These are phyloP conservation scores for Logfia minima DNA, from an alignment of 129 eudicot genomes.

Conservation along the genomic window DNA sequence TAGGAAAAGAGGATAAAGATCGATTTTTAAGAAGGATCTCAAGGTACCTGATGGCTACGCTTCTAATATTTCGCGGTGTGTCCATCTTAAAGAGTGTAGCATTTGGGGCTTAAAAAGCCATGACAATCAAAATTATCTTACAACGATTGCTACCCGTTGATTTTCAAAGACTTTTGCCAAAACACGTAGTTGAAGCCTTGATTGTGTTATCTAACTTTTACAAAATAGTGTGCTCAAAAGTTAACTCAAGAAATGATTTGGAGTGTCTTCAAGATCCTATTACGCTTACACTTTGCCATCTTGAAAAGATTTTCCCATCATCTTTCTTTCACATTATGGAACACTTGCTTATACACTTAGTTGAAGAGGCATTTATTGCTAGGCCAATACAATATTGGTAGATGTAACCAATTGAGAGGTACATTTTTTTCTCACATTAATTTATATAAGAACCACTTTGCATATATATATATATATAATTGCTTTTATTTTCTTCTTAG, in stretches of 20 bases:
- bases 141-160: too few relatives aligned
- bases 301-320: too few relatives aligned
- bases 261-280: too few relatives aligned
- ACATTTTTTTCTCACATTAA: neutral
- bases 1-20: neutral
- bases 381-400: conserved; percentile 14
- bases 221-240: too few relatives aligned
- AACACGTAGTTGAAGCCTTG: too few relatives aligned
- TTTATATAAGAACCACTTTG: neutral
- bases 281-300: too few relatives aligned
- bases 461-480: too few relatives aligned
- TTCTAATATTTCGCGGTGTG: conserved; percentile 22
- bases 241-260: too few relatives aligned
- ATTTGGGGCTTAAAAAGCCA: neutral
- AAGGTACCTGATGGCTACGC: conserved; percentile 28
- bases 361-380: conserved; percentile 20
- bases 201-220: too few relatives aligned
- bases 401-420: conserved; percentile 36
- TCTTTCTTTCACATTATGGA: conserved; percentile 5
- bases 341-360: conserved; percentile 31
- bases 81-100: neutral
- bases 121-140: too few relatives aligned
- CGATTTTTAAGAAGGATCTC: neutral
- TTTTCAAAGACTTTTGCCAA: too few relatives aligned
- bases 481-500: neutral